Base-by-base conservation (phyloP, 75 land plant genomes). In the Chamaecyparis obtusa region DNA sequence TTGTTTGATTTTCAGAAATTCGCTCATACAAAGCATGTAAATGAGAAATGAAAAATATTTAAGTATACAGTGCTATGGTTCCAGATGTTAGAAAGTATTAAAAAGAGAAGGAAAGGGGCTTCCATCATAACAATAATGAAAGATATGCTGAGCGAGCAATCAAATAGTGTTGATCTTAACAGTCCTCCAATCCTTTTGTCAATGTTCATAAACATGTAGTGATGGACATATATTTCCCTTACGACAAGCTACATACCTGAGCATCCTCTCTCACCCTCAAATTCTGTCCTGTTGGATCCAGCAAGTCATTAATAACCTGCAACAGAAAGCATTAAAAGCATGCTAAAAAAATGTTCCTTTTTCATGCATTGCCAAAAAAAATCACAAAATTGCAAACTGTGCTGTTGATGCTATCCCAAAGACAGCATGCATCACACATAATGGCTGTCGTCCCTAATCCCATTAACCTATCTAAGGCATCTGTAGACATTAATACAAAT, bases 271-370 rank as follows among this genome's bases (percentile, higher is more conserved):
- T 91, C 83, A 98, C 96, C 71, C 99, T 94, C 86, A 98, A 90
- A 91, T 98, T 98, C 85, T 98, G 99, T 49, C 99, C 99, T 24
- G 97, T 90, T 82, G 99, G 99, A 89, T 98, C 99, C 54, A 98
- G 95, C 86, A 98, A 92, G 87, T 98, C 99, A 92, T 98, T 98
- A 77, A 98, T 98, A 57, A 98, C 99, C 99, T 98, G 92, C 33
- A 88, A 79, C 6, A 36, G 60, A 6, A 49, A 76, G 21, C 44
- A 37, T 75, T 32, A 33, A 71, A 43, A 84, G 4, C 60, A 60
- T 17, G 51, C 16, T 19, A 19, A 8, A 56, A 14, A 7, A 33
- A 30, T 30, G 39, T 1, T 81, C 9, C 51, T 44, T 27, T 46
- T 81, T 5, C 33, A 78, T 81, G 49, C 30, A 81, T 46, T 81